These are phyloP conservation scores for Logfia minima DNA, from an alignment of 129 eudicot species.

Conservation along the genomic window DNA sequence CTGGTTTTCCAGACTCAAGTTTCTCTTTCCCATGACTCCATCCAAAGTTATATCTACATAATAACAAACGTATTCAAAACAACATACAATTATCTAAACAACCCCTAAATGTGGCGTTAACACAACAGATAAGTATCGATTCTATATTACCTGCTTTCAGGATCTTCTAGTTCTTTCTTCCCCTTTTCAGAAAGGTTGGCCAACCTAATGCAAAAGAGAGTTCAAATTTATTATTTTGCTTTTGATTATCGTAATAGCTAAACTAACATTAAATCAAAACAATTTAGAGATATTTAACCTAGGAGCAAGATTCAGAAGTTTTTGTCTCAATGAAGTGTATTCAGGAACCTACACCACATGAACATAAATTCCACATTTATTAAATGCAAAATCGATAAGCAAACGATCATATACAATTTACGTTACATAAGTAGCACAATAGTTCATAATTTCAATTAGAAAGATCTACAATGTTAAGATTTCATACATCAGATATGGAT, in stretches of 20 bases:
- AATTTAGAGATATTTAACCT: conserved; percentile 42
- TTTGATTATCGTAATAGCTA: neutral
- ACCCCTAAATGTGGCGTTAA: neutral
- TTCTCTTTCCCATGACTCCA: conserved; percentile 99
- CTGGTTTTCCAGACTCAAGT: conserved; percentile 94
- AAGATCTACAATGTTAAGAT: neutral
- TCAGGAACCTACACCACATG: conserved; percentile 70
- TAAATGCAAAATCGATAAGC: conserved; percentile 4
- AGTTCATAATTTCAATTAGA: neutral
- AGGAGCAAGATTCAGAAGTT: conserved; percentile 79
- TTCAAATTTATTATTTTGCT: neutral
- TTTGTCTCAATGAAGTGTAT: conserved; percentile 57
- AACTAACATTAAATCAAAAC: neutral
- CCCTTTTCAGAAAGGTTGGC: conserved; percentile 81
- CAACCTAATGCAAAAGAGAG: conserved; percentile 44
- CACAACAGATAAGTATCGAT: neutral
- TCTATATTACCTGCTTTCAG: conserved; percentile 62
- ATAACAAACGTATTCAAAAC: conserved; percentile 11
- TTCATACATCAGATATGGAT: conserved; percentile 67
- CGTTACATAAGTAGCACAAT: neutral
- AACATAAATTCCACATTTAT: conserved; percentile 2
- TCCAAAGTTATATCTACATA: conserved; percentile 84
- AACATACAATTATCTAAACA: neutral
- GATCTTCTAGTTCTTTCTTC: conserved; percentile 77
- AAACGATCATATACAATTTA: neutral